Percentiles rank a stretch among this genome's conserved stretches.
Conservation (phyloP, 306 rosid genomes). For the Pyrus communis region DNA sequence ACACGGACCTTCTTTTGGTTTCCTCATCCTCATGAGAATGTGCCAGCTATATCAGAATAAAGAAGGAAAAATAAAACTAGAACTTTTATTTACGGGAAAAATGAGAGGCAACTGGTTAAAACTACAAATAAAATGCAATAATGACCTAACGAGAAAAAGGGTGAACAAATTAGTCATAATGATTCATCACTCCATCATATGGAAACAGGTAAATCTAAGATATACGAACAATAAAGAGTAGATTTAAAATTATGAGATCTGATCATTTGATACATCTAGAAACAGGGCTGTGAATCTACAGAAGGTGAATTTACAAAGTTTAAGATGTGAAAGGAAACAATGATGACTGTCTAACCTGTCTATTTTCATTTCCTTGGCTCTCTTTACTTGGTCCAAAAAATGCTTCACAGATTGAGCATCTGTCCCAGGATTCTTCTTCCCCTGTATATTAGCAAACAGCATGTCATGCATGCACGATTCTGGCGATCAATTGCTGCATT, state of each 20-base stretch:
- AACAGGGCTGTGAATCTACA: neutral
- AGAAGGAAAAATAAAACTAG: neutral
- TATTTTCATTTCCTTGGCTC: conserved; percentile 82
- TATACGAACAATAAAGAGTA: neutral
- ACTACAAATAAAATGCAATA: conserved; percentile 1
- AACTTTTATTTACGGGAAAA: neutral
- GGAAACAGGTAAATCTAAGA: neutral
- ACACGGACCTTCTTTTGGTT: conserved; percentile 68
- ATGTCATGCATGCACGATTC: neutral
- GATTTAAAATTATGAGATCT: neutral
- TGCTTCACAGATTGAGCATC: conserved; percentile 50
- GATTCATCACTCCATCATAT: neutral
- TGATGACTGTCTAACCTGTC: conserved; percentile 51
- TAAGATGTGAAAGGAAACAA: neutral
- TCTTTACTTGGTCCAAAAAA: conserved; percentile 62
- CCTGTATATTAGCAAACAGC: conserved; percentile 44
- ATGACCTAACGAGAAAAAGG: neutral
- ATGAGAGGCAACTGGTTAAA: neutral
- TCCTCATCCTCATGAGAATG: conserved; percentile 84
- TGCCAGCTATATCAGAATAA: conserved; percentile 62
- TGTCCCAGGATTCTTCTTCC: conserved; percentile 95
- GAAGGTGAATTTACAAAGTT: neutral
- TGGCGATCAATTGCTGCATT: neutral
- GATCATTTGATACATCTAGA: neutral
- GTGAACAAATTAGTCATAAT: neutral